phyloP scores from a whole-genome alignment of 148 eudicot species.

The Cornus florida region DNA sequence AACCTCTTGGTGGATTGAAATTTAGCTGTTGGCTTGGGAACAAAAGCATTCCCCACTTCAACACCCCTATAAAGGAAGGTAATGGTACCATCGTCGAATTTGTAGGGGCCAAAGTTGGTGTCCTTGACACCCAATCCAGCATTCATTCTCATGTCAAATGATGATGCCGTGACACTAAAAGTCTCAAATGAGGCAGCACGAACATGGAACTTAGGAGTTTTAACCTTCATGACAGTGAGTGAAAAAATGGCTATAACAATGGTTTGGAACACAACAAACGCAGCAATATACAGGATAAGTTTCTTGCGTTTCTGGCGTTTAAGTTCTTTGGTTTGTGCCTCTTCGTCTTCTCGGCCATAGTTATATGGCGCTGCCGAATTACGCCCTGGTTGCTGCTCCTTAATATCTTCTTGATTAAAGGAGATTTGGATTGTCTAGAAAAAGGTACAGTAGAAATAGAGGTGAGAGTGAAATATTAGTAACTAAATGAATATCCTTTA shows the following conservation, averaged over 20 bases:
- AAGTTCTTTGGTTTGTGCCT: too few relatives aligned
- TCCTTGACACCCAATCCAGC: slow-evolving; percentile 3
- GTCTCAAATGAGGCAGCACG: background rate
- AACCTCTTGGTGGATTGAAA: too few relatives aligned
- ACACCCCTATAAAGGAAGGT: background rate
- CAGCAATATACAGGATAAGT: background rate
- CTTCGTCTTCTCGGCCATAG: too few relatives aligned
- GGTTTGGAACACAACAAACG: slow-evolving; percentile 6
- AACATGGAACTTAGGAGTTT: slow-evolving; percentile 19
- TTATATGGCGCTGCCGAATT: too few relatives aligned
- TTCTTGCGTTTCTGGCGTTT: background rate
- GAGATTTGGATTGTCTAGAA: too few relatives aligned
- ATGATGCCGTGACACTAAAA: background rate
- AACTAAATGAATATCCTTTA: too few relatives aligned
- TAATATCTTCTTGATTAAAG: too few relatives aligned
- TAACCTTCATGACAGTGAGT: background rate
- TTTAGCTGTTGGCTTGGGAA: too few relatives aligned
- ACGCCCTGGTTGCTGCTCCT: too few relatives aligned
- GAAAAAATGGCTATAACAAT: slow-evolving; percentile 3
- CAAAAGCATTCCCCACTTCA: background rate
- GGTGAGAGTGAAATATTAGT: too few relatives aligned
- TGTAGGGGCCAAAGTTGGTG: slow-evolving; percentile 9
- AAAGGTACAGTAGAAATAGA: too few relatives aligned
- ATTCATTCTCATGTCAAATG: slow-evolving; percentile 4
- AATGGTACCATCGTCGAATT: background rate